Conservation (phyloP, 768 basidiomycete species). For the Mrakia gelida region DNA sequence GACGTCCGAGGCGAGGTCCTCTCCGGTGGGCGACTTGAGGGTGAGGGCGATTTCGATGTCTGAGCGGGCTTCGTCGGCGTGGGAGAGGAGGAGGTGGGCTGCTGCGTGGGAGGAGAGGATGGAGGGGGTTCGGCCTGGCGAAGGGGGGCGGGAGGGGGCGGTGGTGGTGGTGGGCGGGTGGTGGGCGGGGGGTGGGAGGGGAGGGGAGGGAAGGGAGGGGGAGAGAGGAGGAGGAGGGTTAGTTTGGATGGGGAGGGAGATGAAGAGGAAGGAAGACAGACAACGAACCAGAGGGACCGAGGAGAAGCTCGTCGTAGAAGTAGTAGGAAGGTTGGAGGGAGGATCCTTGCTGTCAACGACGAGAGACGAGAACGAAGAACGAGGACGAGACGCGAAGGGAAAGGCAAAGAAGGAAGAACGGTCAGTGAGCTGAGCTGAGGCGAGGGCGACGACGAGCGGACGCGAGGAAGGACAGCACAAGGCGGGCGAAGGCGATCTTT, state of each 20-base stretch:
- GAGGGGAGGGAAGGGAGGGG: constrained; percentile 8
- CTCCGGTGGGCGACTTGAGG: neutral
- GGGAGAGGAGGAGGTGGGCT: constrained; percentile 43
- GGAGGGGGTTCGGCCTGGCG: constrained; percentile 42
- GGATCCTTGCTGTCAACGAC: constrained; percentile 30
- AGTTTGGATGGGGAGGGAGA: neutral
- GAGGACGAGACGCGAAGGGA: neutral
- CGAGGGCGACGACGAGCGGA: neutral
- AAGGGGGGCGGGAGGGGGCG: no score
- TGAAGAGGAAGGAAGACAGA: neutral
- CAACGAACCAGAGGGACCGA: constrained; percentile 25
- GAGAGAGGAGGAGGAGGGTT: neutral
- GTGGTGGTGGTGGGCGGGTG: no score
- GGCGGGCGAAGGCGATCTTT: no score
- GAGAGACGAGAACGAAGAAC: neutral
- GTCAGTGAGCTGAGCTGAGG: no score
- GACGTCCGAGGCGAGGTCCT: neutral
- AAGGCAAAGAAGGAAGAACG: neutral
- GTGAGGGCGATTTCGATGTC: constrained; percentile 41
- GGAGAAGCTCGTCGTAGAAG: constrained; percentile 46
- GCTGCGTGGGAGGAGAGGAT: constrained; percentile 45
- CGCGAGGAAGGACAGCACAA: neutral
- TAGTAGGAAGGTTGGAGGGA: constrained; percentile 45
- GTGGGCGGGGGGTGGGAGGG: constrained; percentile 34
- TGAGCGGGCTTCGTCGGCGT: constrained; percentile 45